phyloP scores from a whole-genome alignment of 352 stramenopile species.

The Phytophthora citrophthora region DNA sequence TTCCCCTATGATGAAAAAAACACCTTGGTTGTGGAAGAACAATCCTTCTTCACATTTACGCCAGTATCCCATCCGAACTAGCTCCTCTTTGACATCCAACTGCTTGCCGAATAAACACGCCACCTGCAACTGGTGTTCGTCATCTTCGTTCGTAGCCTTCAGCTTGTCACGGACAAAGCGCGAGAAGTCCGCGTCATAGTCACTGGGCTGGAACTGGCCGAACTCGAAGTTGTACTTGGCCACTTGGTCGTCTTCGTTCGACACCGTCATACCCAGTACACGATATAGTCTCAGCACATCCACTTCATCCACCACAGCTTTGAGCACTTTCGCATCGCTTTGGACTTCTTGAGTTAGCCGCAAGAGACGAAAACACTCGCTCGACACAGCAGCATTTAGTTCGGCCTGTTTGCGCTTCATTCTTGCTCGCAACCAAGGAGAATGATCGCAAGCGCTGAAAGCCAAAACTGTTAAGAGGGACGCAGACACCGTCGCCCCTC shows the following conservation, averaged over 20 bases:
- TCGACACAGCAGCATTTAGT: neutral
- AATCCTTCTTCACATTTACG: slow-evolving; percentile 37
- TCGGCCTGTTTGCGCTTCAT: slow-evolving; percentile 23
- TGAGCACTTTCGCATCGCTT: slow-evolving; percentile 62
- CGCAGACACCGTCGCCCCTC: no score
- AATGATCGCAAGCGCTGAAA: no score
- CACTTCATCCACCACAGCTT: slow-evolving; percentile 67
- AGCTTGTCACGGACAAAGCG: slow-evolving; percentile 59
- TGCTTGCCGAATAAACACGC: slow-evolving; percentile 68
- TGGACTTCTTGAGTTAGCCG: slow-evolving; percentile 51
- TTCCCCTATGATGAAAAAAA: slow-evolving; percentile 45
- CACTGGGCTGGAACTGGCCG: slow-evolving; percentile 41
- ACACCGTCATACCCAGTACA: slow-evolving; percentile 49
- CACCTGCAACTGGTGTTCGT: slow-evolving; percentile 33
- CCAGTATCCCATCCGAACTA: slow-evolving; percentile 47
- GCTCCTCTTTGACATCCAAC: slow-evolving; percentile 47
- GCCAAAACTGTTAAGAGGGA: no score
- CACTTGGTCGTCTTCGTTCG: slow-evolving; percentile 13
- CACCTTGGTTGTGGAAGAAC: slow-evolving; percentile 43
- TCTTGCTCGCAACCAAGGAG: no score
- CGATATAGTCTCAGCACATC: slow-evolving; percentile 69
- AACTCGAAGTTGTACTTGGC: slow-evolving; percentile 48
- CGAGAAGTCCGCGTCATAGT: slow-evolving; percentile 70
- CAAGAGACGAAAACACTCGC: slow-evolving; percentile 63
- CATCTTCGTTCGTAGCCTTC: slow-evolving; percentile 4